Evolutionary conservation across 2,329 filamentous ascomycete genomes (phyloP).

Genomic region (Bertia moriformis): DNA sequence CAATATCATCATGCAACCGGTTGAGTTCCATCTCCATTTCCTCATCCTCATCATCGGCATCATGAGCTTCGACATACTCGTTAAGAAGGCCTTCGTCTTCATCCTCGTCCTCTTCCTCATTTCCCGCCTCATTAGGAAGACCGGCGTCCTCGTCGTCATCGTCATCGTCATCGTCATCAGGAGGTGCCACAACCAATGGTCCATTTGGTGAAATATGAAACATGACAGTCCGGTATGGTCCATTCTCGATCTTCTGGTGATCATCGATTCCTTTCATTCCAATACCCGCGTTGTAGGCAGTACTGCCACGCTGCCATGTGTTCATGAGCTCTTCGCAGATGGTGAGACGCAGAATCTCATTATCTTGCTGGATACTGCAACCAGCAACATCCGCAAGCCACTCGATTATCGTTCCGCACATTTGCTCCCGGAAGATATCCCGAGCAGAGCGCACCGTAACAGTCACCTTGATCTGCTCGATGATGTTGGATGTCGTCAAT

Average conservation of each 20-base stretch:
- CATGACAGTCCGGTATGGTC: conserved; percentile 12
- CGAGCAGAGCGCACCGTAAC: conserved; percentile 85
- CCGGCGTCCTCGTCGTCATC: conserved; percentile 53
- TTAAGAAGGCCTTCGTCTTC: conserved; percentile 19
- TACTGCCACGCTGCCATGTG: conserved; percentile 75
- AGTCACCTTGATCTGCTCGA: conserved; percentile 91
- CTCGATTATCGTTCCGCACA: conserved; percentile 95
- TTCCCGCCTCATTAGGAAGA: conserved; percentile 19
- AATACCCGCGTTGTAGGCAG: conserved; percentile 63
- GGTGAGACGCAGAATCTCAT: conserved; percentile 61
- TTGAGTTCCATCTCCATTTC: background rate
- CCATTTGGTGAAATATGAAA: conserved; percentile 17
- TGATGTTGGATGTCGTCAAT: conserved; percentile 64
- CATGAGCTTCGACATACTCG: background rate
- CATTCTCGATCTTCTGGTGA: conserved; percentile 43
- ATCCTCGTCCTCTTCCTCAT: conserved; percentile 16
- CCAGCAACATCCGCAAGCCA: conserved; percentile 90
- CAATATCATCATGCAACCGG: background rate
- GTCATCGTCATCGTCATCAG: conserved; percentile 48
- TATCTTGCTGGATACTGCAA: conserved; percentile 70
- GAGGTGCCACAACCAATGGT: background rate
- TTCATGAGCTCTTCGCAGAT: conserved; percentile 86
- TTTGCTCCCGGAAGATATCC: conserved; percentile 93
- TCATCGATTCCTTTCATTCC: conserved; percentile 71
- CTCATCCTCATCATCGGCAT: conserved; percentile 1